Evolutionary conservation across 2,329 filamentous ascomycete species (phyloP), one percentile per base, ranked within the genome.

Genomic region (Fusarium nanum): DNA sequence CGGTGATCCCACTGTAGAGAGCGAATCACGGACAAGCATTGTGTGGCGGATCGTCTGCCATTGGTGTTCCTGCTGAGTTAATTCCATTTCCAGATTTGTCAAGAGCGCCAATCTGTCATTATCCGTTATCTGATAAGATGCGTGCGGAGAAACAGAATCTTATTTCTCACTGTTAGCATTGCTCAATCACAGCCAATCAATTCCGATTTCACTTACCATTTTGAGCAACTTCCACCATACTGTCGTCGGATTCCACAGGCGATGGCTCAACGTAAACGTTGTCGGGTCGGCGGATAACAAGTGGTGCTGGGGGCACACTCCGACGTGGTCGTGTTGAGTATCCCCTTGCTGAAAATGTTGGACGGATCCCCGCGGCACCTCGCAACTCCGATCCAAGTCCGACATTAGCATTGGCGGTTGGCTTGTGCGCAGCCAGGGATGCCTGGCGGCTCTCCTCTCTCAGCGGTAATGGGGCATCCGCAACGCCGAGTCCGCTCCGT

Each of bases 1-100:
- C 14, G 75, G 75, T 30, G 76, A 75, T 45, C 67, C 80, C 78
- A 85, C 73, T 10, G 83, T 85, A 3, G 84, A 87, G 42, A 85
- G 74, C 8, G 87, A 88, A 69, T 86, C 83, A 60, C 83, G 83
- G 55, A 81, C 79, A 37, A 71, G 59, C 42, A 89, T 75, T 40
- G 85, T 83, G 27, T 83, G 79, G 60, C 87, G 87, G 78, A 90
- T 83, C 52, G 84, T 79, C 59, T 86, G 84, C 89, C 89, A 91
- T 68, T 86, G 84, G 56, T 82, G 82, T 73, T 89, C 87, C 73
- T 91, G 86, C 68, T 83, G 77, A 1, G 85, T 87, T 83, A 91
- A 88, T 76, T 91, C 89, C 64, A 80, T 81, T 73, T 91, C 89
- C 2, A 91, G 79, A 63, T 88, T 85, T 32, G 87, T 84, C 3